Evolutionary conservation across 23 red algal genomes (phyloP), one percentile per base, ranked within the genome.

Genomic region (Gracilaria vermiculophylla): DNA sequence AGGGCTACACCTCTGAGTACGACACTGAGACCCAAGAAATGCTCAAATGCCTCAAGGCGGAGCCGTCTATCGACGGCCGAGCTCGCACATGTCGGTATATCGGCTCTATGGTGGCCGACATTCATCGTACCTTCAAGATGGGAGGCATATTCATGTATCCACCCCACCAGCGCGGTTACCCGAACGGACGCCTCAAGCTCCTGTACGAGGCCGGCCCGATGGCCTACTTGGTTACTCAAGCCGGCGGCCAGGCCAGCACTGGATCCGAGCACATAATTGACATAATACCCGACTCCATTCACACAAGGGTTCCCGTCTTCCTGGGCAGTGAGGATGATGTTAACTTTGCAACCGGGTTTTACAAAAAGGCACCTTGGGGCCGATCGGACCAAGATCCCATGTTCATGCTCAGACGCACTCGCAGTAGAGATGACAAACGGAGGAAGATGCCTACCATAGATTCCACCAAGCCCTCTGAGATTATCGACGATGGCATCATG

Each of bases 81-180:
- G 45, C 78, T n/a, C 69, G 96, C 35, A 79, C 85, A 35, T 82
- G 85, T 32, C 64, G 96, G 15, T 93, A 95, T 64, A 92, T 95
- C 29, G 96, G 96, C 40, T 94, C 88, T 25, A 98, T 98, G 96
- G 96, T 98, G 10, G 92, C 96, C 20, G 96, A 98, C 57, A 86
- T 98, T 50, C 96, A 98, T 90, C 92, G 96, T 21, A 95, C 92
- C 8, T 80, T 98, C 35, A 77, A 95, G 52, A 88, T 95, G 48
- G 96, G 96, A 14, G 96, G 96, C 27, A 91, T 98, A 54, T 93
- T 98, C 67, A 93, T 98, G 92, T 98, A 98, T 51, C 94, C 94
- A 17, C 82, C 92, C 2, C 85, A 95, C 61, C 72, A 56, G 28
- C 64, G 87, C 10, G 84, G 89, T 33, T 80, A 42, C 14, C 95